A percentile compares a stretch with the other conserved stretches of the same genome.
Evolutionary conservation across 1,284 basidiomycete genomes (phyloP).

Genomic region (Trichosporon faecale): DNA sequence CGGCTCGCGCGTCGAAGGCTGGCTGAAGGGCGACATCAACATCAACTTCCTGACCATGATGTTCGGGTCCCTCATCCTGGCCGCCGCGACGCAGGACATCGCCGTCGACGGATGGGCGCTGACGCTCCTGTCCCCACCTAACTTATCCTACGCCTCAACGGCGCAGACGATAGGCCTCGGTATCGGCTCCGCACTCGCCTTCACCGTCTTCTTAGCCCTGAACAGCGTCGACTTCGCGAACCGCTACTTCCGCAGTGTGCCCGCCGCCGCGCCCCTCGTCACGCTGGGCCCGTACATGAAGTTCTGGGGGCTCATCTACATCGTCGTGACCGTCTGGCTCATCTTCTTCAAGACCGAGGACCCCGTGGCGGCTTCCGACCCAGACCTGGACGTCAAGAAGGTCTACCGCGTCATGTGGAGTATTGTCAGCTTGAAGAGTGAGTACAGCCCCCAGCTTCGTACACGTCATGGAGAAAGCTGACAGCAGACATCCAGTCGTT

Average conservation of each 20-base stretch:
- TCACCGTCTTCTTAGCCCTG: slow-evolving; percentile 95
- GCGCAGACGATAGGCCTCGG: slow-evolving; percentile 98
- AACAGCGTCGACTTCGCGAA: slow-evolving; percentile 86
- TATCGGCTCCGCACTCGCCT: slow-evolving; percentile 92
- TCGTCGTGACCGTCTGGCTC: slow-evolving; percentile 81
- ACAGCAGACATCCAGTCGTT: slow-evolving; percentile 81
- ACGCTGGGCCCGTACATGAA: slow-evolving; percentile 77
- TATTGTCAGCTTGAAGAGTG: slow-evolving; percentile 87
- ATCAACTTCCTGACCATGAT: slow-evolving; percentile 75
- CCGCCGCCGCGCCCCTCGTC: slow-evolving; percentile 72
- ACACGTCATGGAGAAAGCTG: not conserved
- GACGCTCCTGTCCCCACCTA: slow-evolving; percentile 90
- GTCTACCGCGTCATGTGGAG: slow-evolving; percentile 95
- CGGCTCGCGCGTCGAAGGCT: slow-evolving; percentile 70
- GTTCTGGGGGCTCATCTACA: slow-evolving; percentile 80
- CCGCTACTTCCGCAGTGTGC: slow-evolving; percentile 65
- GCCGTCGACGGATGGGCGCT: slow-evolving; percentile 99
- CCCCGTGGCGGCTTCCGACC: slow-evolving; percentile 65
- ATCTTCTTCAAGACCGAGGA: slow-evolving; percentile 88
- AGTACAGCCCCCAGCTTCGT: slow-evolving; percentile 31
- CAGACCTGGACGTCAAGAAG: slow-evolving; percentile 83
- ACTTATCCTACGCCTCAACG: slow-evolving; percentile 93
- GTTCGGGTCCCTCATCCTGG: slow-evolving; percentile 86
- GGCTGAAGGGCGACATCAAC: slow-evolving; percentile 80
- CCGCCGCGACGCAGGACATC: slow-evolving; percentile 98